phyloP scores from a whole-genome alignment of 495 filamentous ascomycete species.

The Daldinia concentrica region DNA sequence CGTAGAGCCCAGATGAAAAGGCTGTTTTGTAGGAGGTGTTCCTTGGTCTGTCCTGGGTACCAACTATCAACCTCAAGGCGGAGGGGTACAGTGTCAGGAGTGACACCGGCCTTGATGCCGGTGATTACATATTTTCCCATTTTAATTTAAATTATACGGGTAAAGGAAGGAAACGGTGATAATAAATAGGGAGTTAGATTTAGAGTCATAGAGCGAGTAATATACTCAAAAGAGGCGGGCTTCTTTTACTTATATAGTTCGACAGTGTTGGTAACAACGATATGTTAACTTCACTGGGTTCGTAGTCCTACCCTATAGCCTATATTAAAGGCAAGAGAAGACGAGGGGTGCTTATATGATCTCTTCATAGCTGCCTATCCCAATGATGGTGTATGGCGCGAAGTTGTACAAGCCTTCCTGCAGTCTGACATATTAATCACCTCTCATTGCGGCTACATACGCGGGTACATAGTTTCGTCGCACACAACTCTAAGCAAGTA shows the following conservation, averaged over 20 bases:
- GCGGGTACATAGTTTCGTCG: too few species aligned
- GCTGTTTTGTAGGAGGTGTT: slow-evolving; percentile 1
- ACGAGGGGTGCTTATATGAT: not conserved
- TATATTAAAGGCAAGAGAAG: not conserved
- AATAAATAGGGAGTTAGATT: not conserved
- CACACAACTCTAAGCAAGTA: too few species aligned
- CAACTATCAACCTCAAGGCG: slow-evolving; percentile 1
- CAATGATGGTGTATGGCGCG: not conserved
- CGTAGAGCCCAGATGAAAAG: slow-evolving; percentile 4
- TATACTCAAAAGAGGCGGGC: not conserved
- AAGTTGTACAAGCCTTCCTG: not conserved
- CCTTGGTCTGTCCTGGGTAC: not conserved
- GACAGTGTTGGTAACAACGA: too few species aligned
- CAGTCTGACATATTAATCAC: not conserved
- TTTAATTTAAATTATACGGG: not conserved
- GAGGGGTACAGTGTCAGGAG: not conserved
- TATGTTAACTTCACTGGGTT: too few species aligned
- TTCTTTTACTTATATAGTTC: not conserved
- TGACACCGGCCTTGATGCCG: slow-evolving; percentile 4
- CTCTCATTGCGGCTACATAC: too few species aligned
- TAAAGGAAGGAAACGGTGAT: too few species aligned
- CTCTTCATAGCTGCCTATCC: not conserved
- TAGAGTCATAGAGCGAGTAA: not conserved
- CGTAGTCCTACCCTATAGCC: too few species aligned
- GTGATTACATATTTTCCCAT: not conserved